Base-by-base conservation (phyloP, 768 basidiomycete genomes). In the Amanita muscaria region DNA sequence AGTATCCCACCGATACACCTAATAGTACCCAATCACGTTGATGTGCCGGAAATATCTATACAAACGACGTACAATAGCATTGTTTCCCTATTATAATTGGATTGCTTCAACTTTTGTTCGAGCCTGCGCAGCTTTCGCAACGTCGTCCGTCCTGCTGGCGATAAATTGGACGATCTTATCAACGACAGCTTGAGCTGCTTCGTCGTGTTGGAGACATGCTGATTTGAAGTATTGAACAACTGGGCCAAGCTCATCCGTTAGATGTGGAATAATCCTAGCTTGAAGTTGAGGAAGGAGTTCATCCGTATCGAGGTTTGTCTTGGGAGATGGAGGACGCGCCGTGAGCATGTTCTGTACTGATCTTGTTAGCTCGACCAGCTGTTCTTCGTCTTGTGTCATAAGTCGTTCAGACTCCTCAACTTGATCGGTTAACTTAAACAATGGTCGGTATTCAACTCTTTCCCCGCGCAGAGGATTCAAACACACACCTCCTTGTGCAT, bases 271-370 rank as follows among this genome's bases (percentile, higher is more conserved):
- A 21, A 39, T 46, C 18, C 18, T n/a, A 11, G 9, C 23, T 39
- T 22, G 44, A 25, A 46, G 35, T 25, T 15, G 29, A 21, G 44
- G 44, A 30, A 51, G 30, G 5, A 65, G 35, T 4, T 51, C 49
- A 6, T 61, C 52, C 2, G 54, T 27, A 33, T 46, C 51, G 4
- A 54, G 36, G 5, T 35, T 50, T 16, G 53, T 25, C 43, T 49
- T 47, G 18, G 51, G 22, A 33, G 53, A 44, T 14, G 49, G 46
- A n/a, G 52, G 49, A 7, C 40, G 47, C 27, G 40, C 41, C 16
- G 47, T 40, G 27, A 56, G 50, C 11, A 64, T 58, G 7, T 41
- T 48, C 29, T 56, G 53, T 0, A 66, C 38, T 39, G 60, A 53
- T 7, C 48, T 46, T 12, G 51, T 58, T 16, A 67, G 38, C 6